Base-by-base conservation (phyloP, 83 land plant genomes). In the Picea abies region DNA sequence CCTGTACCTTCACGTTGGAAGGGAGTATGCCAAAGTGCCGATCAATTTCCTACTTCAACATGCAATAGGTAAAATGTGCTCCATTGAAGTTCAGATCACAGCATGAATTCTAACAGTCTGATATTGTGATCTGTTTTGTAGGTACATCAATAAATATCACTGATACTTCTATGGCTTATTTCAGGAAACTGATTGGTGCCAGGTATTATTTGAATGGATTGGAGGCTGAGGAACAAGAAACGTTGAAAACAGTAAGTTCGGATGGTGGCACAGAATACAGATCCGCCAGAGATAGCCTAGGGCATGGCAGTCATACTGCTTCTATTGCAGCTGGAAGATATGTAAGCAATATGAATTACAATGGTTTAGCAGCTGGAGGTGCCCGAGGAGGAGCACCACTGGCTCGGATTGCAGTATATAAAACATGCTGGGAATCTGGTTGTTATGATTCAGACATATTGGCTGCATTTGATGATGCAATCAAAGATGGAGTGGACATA, bases 381-480 rank as follows among this genome's bases (percentile, higher is more conserved):
- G 95, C 97, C 2, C 88, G 85, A 41, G 97, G 97, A 5, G 93
- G 91, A 5, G 97, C 97, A 4, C 94, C 95, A 7, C 88, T 88
- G 62, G 60, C 97, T 0, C 44, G 97, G 4, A 16, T 95, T 20
- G 94, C 97, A 4, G 88, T 80, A 12, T 95, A 95, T 83, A 95
- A 95, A 81, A 92, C 93, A 5, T 95, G 97, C 82, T 95, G 97
- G 97, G 87, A 79, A 70, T 68, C 95, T 25, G 97, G 97, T 1
- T 95, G 97, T 68, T 92, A 81, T 61, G 92, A 91, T 32, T 95
- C 97, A 65, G 97, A 95, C 64, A 93, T 95, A 64, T 85, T 93
- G 25, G 90, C 94, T 32, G 97, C 88, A n/a, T 93, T 95, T 80
- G 97, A 95, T 49, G 68, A 81, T 9, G 97, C 97, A 0, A 94